phyloP scores from a whole-genome alignment of 129 eudicot species.

The Silybum marianum region DNA sequence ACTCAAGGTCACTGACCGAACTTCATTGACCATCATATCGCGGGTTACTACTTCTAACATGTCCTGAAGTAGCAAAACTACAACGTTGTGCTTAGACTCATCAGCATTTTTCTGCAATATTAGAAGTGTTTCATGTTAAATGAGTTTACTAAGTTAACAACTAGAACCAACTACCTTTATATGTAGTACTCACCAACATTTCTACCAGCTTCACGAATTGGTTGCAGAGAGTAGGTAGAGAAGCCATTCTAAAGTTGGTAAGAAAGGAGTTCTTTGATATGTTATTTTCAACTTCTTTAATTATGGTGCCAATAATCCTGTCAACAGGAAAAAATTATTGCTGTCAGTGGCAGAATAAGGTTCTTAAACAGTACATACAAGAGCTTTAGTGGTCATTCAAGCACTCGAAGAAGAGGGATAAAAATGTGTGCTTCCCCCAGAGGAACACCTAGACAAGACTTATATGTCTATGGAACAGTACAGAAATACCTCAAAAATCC shows the following conservation, averaged over 20 bases:
- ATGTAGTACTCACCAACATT: constrained; percentile 55
- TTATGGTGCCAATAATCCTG: constrained; percentile 84
- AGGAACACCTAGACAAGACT: constrained; percentile 4
- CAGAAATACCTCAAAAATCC: constrained; percentile 1
- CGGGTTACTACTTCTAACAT: constrained; percentile 96
- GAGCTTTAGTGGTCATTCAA: constrained; percentile 16
- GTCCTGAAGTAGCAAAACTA: constrained; percentile 87
- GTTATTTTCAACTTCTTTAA: constrained; percentile 81
- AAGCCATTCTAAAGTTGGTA: constrained; percentile 79
- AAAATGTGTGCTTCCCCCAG: background rate
- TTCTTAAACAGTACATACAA: constrained; percentile 7
- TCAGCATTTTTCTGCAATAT: constrained; percentile 76
- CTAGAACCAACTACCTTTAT: constrained; percentile 60
- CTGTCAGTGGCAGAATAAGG: constrained; percentile 10
- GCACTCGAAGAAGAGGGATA: constrained; percentile 9
- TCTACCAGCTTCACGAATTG: constrained; percentile 78
- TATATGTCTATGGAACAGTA: background rate
- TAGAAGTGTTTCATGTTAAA: constrained; percentile 19
- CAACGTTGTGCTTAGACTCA: constrained; percentile 66
- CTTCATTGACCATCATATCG: constrained; percentile 96
- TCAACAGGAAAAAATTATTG: constrained; percentile 24
- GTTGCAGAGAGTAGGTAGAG: constrained; percentile 72
- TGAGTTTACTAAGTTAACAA: constrained; percentile 24
- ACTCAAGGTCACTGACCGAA: constrained; percentile 48
- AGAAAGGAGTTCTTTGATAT: constrained; percentile 74